These are phyloP conservation scores for Crinitomyces ghanaensis DNA, from an alignment of 805 yeast genomes.

Conservation along the genomic window DNA sequence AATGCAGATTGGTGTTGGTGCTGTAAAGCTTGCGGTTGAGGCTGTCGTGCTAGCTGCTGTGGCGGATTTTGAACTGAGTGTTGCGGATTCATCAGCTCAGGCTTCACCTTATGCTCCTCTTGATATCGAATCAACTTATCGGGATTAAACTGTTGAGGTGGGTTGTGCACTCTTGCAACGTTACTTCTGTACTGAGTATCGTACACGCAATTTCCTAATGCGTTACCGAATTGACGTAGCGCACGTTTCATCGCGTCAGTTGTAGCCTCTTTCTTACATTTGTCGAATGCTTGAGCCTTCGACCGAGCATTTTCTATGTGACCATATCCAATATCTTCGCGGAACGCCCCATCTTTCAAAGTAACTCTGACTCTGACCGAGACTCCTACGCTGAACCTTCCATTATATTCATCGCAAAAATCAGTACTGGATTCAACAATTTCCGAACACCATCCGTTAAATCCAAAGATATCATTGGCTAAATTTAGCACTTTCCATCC, in stretches of 20 bases:
- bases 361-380: constrained; percentile 48
- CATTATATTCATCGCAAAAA: constrained; percentile 22
- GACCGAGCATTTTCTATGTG: constrained; percentile 39
- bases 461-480: constrained; percentile 70
- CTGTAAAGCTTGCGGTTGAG: too few species aligned
- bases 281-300: constrained; percentile 63
- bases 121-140: constrained; percentile 11
- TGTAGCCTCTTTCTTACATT: constrained; percentile 76
- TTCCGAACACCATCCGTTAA: constrained; percentile 68
- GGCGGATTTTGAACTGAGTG: not conserved
- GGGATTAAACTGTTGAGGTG: constrained; percentile 7
- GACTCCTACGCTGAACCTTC: constrained; percentile 15
- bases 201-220: constrained; percentile 42
- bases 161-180: constrained; percentile 14
- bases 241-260: constrained; percentile 76
- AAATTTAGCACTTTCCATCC: constrained; percentile 63
- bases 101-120: too few species aligned
- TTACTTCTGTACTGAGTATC: constrained; percentile 20
- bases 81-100: constrained; percentile 5
- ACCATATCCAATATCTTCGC: constrained; percentile 71
- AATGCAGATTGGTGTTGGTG: not conserved
- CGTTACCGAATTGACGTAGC: constrained; percentile 67
- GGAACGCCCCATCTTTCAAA: constrained; percentile 70
- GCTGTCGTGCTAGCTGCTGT: too few species aligned
- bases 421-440: constrained; percentile 47